phyloP scores from a whole-genome alignment of 495 filamentous ascomycete genomes.

The Tuber calosporum region DNA sequence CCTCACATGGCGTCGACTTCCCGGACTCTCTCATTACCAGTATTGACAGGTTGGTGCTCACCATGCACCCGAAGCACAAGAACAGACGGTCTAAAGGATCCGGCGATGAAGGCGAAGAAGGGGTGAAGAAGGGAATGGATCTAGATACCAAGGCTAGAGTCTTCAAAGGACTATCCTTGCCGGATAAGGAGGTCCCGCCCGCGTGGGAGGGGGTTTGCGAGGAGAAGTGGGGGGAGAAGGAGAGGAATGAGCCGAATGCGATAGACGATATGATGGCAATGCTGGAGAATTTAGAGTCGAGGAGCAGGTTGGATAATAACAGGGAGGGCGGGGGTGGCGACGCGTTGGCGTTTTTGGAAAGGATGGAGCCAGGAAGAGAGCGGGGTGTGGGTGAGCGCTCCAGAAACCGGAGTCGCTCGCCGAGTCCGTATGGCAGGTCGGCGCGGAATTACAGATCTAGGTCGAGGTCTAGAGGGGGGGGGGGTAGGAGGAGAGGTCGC shows the following conservation, averaged over 20 bases:
- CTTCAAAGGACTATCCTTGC: constrained; percentile 83
- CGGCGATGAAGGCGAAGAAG: constrained; percentile 46
- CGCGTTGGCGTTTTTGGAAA: constrained; percentile 37
- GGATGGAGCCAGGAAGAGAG: constrained; percentile 24
- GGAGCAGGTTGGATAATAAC: constrained; percentile 47
- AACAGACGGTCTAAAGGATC: constrained; percentile 40
- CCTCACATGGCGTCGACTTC: constrained; percentile 75
- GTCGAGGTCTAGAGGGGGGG: constrained; percentile 45
- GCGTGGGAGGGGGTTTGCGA: constrained; percentile 50
- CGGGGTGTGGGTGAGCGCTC: constrained; percentile 16
- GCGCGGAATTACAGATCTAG: constrained; percentile 44
- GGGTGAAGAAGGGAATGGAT: constrained; percentile 44
- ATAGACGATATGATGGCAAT: constrained; percentile 93
- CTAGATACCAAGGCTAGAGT: constrained; percentile 62
- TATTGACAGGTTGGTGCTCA: constrained; percentile 76
- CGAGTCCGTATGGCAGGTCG: constrained; percentile 22
- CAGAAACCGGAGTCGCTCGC: constrained; percentile 36
- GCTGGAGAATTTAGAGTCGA: constrained; percentile 76
- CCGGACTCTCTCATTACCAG: constrained; percentile 83
- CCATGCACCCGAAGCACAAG: constrained; percentile 73
- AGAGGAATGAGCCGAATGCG: constrained; percentile 46
- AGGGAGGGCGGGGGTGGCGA: constrained; percentile 22
- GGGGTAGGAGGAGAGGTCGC: constrained; percentile 48
- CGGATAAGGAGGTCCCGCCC: constrained; percentile 59
- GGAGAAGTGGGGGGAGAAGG: constrained; percentile 44